These are phyloP conservation scores for Pseudodiploospora longispora DNA, from an alignment of 2,329 filamentous ascomycete species.

Conservation along the genomic window DNA sequence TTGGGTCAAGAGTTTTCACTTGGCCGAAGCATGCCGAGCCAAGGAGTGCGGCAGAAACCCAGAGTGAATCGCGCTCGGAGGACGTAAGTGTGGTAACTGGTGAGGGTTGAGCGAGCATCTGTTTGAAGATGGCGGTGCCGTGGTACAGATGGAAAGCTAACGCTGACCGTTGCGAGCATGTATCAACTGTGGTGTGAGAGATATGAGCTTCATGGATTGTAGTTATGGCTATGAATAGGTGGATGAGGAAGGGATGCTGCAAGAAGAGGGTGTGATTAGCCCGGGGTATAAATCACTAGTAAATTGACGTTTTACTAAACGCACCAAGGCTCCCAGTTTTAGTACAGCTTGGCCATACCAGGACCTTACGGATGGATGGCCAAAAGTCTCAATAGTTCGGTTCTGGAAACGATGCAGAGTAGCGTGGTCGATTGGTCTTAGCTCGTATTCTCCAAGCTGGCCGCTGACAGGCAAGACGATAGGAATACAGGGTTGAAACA, in stretches of 20 bases:
- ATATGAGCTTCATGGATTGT: constrained; percentile 44
- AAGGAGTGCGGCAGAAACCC: constrained; percentile 39
- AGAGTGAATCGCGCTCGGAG: constrained; percentile 36
- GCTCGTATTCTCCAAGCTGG: constrained; percentile 18
- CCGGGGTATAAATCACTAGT: constrained; percentile 6
- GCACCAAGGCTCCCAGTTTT: constrained; percentile 32
- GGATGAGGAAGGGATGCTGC: constrained; percentile 45
- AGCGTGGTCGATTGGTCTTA: constrained; percentile 24
- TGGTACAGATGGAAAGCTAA: constrained; percentile 41
- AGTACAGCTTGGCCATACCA: constrained; percentile 28
- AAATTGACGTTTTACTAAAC: constrained; percentile 9
- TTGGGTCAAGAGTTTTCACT: constrained; percentile 31
- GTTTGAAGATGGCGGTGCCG: constrained; percentile 39
- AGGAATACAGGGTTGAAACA: constrained; percentile 10
- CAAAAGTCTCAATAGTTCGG: constrained; percentile 34
- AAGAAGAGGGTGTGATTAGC: neutral
- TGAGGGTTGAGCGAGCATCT: constrained; percentile 26
- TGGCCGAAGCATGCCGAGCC: constrained; percentile 37
- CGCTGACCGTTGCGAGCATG: constrained; percentile 17
- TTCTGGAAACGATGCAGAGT: constrained; percentile 34
- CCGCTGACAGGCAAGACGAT: constrained; percentile 16
- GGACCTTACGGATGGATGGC: constrained; percentile 19
- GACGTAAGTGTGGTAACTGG: constrained; percentile 18
- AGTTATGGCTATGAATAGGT: constrained; percentile 44
- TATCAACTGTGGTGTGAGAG: constrained; percentile 6